These are phyloP conservation scores for Globisporangium paroecandrum DNA, from an alignment of 352 stramenopile species.

Conservation along the genomic window DNA sequence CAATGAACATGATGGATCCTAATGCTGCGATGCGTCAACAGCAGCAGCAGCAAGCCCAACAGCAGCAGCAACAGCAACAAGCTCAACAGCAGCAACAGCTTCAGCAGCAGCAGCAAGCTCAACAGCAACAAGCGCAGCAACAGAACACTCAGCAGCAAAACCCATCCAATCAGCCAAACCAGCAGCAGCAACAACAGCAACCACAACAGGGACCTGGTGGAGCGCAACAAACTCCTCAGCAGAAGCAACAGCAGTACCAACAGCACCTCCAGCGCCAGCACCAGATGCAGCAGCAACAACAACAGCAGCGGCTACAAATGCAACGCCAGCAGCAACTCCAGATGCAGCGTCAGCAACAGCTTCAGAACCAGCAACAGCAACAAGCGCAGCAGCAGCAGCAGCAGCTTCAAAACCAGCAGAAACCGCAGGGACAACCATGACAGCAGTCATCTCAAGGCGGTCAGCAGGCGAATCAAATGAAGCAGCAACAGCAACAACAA, in stretches of 20 bases:
- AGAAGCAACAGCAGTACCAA: constrained; percentile 49
- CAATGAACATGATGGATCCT: constrained; percentile 26
- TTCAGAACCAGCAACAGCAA: constrained; percentile 32
- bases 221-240: constrained; percentile 24
- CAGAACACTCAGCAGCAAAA: constrained; percentile 33
- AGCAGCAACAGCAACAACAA: constrained; percentile 19
- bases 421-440: constrained; percentile 24
- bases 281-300: constrained; percentile 43
- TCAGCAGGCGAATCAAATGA: constrained; percentile 16
- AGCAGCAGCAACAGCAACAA: constrained; percentile 18
- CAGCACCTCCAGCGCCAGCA: constrained; percentile 58
- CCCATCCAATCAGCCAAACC: constrained; percentile 37
- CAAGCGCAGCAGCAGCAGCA: constrained; percentile 29
- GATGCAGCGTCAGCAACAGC: constrained; percentile 19
- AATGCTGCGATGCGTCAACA: constrained; percentile 29
- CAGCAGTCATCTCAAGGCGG: constrained; percentile 19
- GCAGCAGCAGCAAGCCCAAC: constrained; percentile 26
- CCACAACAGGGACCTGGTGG: constrained; percentile 28
- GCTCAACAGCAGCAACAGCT: constrained; percentile 17
- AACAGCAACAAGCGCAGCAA: constrained; percentile 26
- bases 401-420: constrained; percentile 20
- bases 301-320: constrained; percentile 45
- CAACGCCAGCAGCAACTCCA: constrained; percentile 36
- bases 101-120: constrained; percentile 21
- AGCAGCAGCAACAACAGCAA: constrained; percentile 21